These are phyloP conservation scores for Limnanthes douglasii DNA, from an alignment of 345 rosid species.

Conservation along the genomic window DNA sequence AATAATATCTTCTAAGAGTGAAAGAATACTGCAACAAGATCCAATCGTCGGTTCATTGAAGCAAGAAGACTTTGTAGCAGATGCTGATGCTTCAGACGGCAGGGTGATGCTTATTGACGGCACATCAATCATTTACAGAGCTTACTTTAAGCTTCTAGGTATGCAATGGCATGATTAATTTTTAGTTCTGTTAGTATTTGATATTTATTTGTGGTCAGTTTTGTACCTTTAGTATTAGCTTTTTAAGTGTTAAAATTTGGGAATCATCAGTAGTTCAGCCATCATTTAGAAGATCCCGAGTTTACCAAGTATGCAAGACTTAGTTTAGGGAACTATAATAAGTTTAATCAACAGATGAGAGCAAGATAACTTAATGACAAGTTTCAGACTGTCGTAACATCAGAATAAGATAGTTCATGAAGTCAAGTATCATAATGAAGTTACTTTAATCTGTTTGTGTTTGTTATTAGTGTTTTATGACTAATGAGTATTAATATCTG, in stretches of 20 bases:
- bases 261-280: too few relatives aligned
- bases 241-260: too few relatives aligned
- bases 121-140: constrained; percentile 81
- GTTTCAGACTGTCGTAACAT: too few relatives aligned
- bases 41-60: constrained; percentile 12
- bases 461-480: too few relatives aligned
- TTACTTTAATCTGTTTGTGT: background rate
- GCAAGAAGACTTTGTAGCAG: constrained; percentile 18
- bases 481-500: too few relatives aligned
- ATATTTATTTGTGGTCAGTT: constrained; percentile 4
- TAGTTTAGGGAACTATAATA: too few relatives aligned
- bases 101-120: constrained; percentile 97
- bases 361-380: too few relatives aligned
- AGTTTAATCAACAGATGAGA: too few relatives aligned
- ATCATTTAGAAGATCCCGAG: too few relatives aligned
- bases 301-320: too few relatives aligned
- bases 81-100: constrained; percentile 25
- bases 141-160: constrained; percentile 96
- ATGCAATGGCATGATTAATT: constrained; percentile 4
- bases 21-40: constrained; percentile 10
- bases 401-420: too few relatives aligned
- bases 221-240: too few relatives aligned
- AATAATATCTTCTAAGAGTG: constrained; percentile 17
- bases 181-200: constrained; percentile 1
- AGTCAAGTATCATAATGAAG: background rate